A percentile compares a stretch with the other conserved stretches of the same genome.
These are phyloP conservation scores for Pleurotus eryngii DNA, from an alignment of 768 basidiomycete genomes.

Conservation along the genomic window DNA sequence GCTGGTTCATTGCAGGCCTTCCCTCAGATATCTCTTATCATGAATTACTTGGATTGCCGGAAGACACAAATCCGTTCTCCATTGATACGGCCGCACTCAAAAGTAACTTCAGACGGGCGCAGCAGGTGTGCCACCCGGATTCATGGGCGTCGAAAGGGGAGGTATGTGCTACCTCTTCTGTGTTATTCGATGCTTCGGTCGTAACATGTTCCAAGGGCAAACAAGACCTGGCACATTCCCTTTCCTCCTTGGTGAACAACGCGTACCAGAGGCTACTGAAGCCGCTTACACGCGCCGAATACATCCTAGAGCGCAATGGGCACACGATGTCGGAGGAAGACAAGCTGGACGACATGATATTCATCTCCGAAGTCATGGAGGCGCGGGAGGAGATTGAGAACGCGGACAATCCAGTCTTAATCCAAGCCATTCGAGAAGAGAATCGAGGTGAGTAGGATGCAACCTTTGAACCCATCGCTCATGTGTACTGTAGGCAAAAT, in stretches of 20 bases:
- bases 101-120: slow-evolving; percentile 64
- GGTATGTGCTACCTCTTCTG: slow-evolving; percentile 33
- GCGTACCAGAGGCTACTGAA: slow-evolving; percentile 76
- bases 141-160: slow-evolving; percentile 68
- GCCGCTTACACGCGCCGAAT: slow-evolving; percentile 76
- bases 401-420: slow-evolving; percentile 43
- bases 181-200: slow-evolving; percentile 1
- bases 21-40: slow-evolving; percentile 57
- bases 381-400: slow-evolving; percentile 74
- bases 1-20: slow-evolving; percentile 62
- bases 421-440: slow-evolving; percentile 46
- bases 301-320: slow-evolving; percentile 69
- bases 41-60: slow-evolving; percentile 63
- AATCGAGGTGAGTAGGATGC: slow-evolving; percentile 44
- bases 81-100: slow-evolving; percentile 62
- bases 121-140: slow-evolving; percentile 84
- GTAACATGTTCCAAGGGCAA: slow-evolving; percentile 36
- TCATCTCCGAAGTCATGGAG: slow-evolving; percentile 79
- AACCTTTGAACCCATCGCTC: neutral
- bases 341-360: slow-evolving; percentile 61
- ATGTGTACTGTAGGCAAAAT: slow-evolving; percentile 46
- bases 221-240: slow-evolving; percentile 54
- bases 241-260: slow-evolving; percentile 77
- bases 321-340: slow-evolving; percentile 64
- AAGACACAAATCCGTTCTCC: slow-evolving; percentile 65